These are phyloP conservation scores for Apophysomyces elegans DNA, from an alignment of 371 early-diverging fungal species.

Conservation along the genomic window DNA sequence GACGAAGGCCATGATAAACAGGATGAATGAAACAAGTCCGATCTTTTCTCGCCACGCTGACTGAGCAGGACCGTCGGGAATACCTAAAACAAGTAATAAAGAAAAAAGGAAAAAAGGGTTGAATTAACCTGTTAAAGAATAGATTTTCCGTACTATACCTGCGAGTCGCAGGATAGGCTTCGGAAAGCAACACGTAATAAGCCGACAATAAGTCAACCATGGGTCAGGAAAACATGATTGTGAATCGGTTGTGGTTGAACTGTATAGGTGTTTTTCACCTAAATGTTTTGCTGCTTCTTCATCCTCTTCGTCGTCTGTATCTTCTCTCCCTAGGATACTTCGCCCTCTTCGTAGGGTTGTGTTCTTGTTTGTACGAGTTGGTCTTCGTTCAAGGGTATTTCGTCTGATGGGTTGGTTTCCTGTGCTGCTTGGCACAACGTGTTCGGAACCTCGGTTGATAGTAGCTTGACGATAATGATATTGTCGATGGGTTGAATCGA, in stretches of 20 bases:
- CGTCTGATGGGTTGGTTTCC: slow-evolving; percentile 36
- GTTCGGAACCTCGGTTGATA: slow-evolving; percentile 30
- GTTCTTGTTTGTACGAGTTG: slow-evolving; percentile 27
- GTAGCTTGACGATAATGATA: slow-evolving; percentile 58
- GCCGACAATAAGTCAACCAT: slow-evolving; percentile 56
- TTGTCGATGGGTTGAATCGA: slow-evolving; percentile 56
- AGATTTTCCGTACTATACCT: slow-evolving; percentile 14
- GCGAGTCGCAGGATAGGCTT: slow-evolving; percentile 11
- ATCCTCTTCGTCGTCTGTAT: slow-evolving; percentile 17
- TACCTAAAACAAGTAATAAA: slow-evolving; percentile 33
- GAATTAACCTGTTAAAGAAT: not conserved
- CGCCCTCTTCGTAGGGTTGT: slow-evolving; percentile 38
- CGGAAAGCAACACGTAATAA: slow-evolving; percentile 62
- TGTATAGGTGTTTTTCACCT: slow-evolving; percentile 20
- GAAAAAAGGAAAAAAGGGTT: slow-evolving; percentile 6
- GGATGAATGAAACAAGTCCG: slow-evolving; percentile 73
- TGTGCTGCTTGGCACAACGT: slow-evolving; percentile 38
- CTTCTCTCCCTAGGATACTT: slow-evolving; percentile 52
- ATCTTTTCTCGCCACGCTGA: slow-evolving; percentile 89
- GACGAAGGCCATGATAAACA: slow-evolving; percentile 52
- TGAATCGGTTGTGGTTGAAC: not conserved
- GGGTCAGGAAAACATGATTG: slow-evolving; percentile 27
- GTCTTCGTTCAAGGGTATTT: slow-evolving; percentile 19
- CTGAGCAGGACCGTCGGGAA: slow-evolving; percentile 56
- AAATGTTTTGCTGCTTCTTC: slow-evolving; percentile 43